Base-by-base conservation (phyloP, 2,329 filamentous ascomycete species). In the Onygenales sp. region DNA sequence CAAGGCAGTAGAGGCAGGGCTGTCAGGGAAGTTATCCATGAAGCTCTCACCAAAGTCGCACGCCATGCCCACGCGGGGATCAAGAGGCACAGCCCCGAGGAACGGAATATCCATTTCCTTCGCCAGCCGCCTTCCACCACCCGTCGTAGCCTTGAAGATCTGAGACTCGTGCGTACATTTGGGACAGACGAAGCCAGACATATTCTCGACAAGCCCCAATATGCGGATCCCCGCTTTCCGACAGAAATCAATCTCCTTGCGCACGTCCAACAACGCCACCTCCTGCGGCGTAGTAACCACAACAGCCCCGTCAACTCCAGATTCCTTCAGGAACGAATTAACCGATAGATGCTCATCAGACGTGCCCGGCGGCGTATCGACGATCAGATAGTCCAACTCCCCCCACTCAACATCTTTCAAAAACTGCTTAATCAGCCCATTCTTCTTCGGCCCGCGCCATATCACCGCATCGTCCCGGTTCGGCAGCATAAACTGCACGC, bases 371-470 rank as follows among this genome's bases (percentile, higher is more conserved):
- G 94, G 93, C 1, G 93, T 98, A 69, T 98, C 93, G 9, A 97
- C 89, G 50, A 98, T 79, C 54, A 98, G 67, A 61, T 92, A 95
- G 65, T 98, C 93, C 69, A 97, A 76, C 56, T 94, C 87, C 8
- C 93, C 93, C 93, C 94, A 98, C 66, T 94, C 89, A 6, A 98
- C 93, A 65, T 98, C 94, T 75, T 95, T 96, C 50, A 98, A 73
- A 62, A 98, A 98, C 69, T 94, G 88, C 75, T 98, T 98, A 67
- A 98, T 97, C 54, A 98, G 74, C 0, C 93, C 93, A 64, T 97
- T 98, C 80, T 98, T 98, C 80, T 98, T 98, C 2, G 93, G 87
- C 0, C 93, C 93, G 49, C 93, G 82, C 93, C 93, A 98, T 60
- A 98, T 98, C 42, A 98, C 85, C 3, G 93, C 93, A 65, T 95